These are phyloP conservation scores for Coemansia aciculifera DNA, from an alignment of 192 early-diverging fungal genomes.

Conservation along the genomic window DNA sequence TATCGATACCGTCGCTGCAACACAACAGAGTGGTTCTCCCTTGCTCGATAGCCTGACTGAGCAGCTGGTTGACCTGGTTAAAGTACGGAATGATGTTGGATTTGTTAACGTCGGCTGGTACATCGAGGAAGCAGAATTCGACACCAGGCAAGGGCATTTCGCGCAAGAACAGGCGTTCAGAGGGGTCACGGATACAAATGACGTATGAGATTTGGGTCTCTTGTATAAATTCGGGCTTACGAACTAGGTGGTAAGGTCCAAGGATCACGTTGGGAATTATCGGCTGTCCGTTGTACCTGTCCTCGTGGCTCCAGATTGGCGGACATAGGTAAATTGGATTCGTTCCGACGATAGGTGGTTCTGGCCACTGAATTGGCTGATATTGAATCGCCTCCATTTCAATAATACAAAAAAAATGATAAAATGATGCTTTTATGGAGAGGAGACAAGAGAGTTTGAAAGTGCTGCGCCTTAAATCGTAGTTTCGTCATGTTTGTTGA, in stretches of 20 bases:
- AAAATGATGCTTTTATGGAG: background rate
- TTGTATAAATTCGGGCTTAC: conserved; percentile 60
- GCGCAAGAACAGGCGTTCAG: conserved; percentile 66
- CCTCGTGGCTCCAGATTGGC: conserved; percentile 40
- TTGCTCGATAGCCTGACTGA: conserved; percentile 49
- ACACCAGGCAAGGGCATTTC: conserved; percentile 58
- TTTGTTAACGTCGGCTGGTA: conserved; percentile 78
- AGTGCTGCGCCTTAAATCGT: background rate
- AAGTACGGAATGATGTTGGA: conserved; percentile 79
- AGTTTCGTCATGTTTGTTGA: background rate
- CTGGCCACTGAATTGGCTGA: conserved; percentile 29
- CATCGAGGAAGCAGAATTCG: conserved; percentile 67
- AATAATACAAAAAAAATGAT: background rate
- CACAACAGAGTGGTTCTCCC: conserved; percentile 64
- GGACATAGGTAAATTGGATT: conserved; percentile 34
- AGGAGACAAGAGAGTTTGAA: background rate
- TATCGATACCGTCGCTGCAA: conserved; percentile 80
- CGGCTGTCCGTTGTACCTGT: conserved; percentile 42
- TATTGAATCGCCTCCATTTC: background rate
- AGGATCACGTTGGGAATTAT: conserved; percentile 62
- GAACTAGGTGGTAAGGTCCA: conserved; percentile 75
- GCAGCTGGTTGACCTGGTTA: conserved; percentile 59
- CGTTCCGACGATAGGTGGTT: conserved; percentile 19
- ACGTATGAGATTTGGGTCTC: conserved; percentile 70
- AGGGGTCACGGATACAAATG: conserved; percentile 70